A percentile compares a stretch with the other conserved stretches of the same genome.
Conservation (phyloP, 164 flowering plant genomes). For the Warburgia ugandensis region DNA sequence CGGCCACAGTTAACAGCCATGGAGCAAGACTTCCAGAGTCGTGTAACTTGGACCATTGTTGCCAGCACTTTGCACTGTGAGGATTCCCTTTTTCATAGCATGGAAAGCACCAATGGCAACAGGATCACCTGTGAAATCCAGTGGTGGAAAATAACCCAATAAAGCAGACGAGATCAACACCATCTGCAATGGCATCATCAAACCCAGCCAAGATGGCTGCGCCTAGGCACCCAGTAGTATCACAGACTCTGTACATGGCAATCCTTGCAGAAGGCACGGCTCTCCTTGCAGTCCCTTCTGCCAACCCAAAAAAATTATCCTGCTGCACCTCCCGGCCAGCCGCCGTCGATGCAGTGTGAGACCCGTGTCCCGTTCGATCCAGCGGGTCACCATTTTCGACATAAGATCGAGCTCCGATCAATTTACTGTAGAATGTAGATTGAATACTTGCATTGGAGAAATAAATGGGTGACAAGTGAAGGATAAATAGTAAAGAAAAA, state of each 20-base stretch:
- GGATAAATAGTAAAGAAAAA: too few relatives aligned
- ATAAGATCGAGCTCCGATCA: conserved; percentile 35
- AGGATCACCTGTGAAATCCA: conserved; percentile 4
- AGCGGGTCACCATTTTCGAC: background rate
- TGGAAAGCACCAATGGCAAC: conserved; percentile 24
- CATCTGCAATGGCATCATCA: conserved; percentile 29
- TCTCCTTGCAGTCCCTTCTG: conserved; percentile 41
- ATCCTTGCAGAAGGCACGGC: conserved; percentile 49
- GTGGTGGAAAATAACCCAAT: background rate
- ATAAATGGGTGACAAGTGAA: background rate
- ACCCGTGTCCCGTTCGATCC: conserved; percentile 45
- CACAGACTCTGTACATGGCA: conserved; percentile 44
- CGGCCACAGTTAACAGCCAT: conserved; percentile 26
- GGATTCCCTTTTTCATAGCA: conserved; percentile 23
- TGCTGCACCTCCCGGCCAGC: conserved; percentile 29
- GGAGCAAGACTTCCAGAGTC: conserved; percentile 14
- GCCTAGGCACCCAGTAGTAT: conserved; percentile 19
- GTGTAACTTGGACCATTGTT: conserved; percentile 15
- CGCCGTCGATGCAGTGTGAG: conserved; percentile 49
- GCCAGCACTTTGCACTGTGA: conserved; percentile 22
- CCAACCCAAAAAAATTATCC: conserved; percentile 33
- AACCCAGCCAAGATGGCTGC: conserved; percentile 39
- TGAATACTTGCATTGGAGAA: background rate
- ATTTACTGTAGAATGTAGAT: conserved; percentile 20
- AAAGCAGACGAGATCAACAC: conserved; percentile 14